Base-by-base conservation (phyloP, 179 eudicot genomes). In the Corrigiola litoralis region DNA sequence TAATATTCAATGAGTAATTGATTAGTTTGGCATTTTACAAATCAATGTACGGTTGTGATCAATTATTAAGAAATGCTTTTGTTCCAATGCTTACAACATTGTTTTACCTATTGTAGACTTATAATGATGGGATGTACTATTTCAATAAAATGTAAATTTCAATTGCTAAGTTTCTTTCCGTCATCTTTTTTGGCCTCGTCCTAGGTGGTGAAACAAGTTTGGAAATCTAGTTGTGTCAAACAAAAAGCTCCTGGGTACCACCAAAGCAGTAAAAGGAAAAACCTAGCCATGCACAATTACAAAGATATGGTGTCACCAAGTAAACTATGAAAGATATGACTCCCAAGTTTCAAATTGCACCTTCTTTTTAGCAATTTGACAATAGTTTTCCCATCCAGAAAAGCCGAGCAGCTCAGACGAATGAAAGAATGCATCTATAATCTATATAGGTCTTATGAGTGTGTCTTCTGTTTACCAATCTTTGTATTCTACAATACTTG, bases 331-430 rank as follows among this genome's bases (percentile, higher is more conserved):
- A 44, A 61, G 5, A 42, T 12, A 28, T 18, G n/a, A 28, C 20
- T 41, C 36, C 20, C 42, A 61, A 28, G 36, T n/a, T 61, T 17
- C 53, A 18, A 61, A 46, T 61, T 31, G 66, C 54, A 31, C 7
- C 37, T 31, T 18, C 25, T 59, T 46, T 61, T 46, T 20, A 24
- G 65, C 65, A 61, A 42, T 31, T 32, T 41, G 51, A 18, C 24
- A 17, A 13, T 24, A 31, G 31, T 18, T 29, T 47, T 31, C 42
- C 46, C 66, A 62, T 46, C 1, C 13, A 11, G 4, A 28, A 41
- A 46, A 45, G 25, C 29, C 29, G 13, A 32, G 27, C 55, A 4
- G 18, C 14, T 25, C n/a, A n/a, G n/a, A n/a, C n/a, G n/a, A n/a
- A n/a, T n/a, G n/a, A n/a, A n/a, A n/a, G n/a, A n/a, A n/a, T n/a